Percentiles rank a stretch among this genome's conserved stretches.
Evolutionary conservation across 495 filamentous ascomycete genomes (phyloP).

Genomic region (Xylaria curta): DNA sequence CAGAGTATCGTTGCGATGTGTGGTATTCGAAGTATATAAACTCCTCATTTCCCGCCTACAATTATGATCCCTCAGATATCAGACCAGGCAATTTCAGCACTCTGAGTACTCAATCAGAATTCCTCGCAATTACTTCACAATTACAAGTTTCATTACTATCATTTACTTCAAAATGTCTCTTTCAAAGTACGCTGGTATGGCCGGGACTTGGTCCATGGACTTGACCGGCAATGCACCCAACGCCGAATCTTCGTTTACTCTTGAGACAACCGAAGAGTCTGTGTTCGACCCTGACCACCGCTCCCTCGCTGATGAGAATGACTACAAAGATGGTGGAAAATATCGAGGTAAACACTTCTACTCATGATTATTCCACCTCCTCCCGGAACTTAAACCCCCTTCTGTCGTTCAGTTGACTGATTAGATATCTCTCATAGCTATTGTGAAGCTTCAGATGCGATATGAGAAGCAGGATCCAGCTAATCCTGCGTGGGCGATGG

Average conservation of each 20-base stretch:
- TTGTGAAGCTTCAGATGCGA: conserved; percentile 48
- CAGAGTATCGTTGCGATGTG: background rate
- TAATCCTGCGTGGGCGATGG: conserved; percentile 38
- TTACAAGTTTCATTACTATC: background rate
- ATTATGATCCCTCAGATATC: background rate
- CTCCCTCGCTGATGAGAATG: conserved; percentile 32
- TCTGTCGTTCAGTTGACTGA: background rate
- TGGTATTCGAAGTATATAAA: conserved; percentile 7
- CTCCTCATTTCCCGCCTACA: background rate
- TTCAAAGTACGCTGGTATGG: conserved; percentile 20
- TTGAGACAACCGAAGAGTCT: conserved; percentile 31
- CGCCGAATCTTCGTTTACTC: background rate
- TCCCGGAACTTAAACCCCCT: background rate
- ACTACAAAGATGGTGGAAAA: conserved; percentile 44
- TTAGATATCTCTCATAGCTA: conserved; percentile 32
- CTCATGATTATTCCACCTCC: background rate
- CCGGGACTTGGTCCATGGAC: conserved; percentile 15
- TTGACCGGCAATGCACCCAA: background rate
- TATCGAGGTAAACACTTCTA: conserved; percentile 40
- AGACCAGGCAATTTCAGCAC: background rate
- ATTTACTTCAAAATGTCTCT: background rate
- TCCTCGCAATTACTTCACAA: background rate
- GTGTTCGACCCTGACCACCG: conserved; percentile 40
- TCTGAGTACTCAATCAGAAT: background rate
- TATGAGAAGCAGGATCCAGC: conserved; percentile 39